Conservation (phyloP, 2,329 filamentous ascomycete genomes). For the Lachnellula suecica region DNA sequence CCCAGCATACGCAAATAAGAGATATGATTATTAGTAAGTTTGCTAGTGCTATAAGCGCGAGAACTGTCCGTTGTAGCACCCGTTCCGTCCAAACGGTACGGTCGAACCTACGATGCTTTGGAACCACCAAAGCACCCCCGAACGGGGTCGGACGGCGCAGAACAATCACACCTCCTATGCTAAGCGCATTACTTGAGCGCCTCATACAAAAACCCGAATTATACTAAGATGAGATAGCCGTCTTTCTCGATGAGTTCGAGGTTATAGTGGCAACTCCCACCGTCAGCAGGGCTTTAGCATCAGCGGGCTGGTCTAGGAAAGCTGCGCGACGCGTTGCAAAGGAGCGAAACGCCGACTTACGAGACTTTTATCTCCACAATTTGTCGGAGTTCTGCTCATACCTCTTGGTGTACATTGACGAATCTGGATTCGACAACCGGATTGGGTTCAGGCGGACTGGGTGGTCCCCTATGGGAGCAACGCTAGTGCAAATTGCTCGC, state of each 20-base stretch:
- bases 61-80: constrained; percentile 10
- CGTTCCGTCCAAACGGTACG: constrained; percentile 14
- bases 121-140: constrained; percentile 18
- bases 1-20: constrained; percentile 9
- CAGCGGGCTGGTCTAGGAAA: constrained; percentile 32
- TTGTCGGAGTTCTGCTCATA: constrained; percentile 32
- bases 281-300: constrained; percentile 10
- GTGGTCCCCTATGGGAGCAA: constrained; percentile 34
- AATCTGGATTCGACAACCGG: constrained; percentile 37
- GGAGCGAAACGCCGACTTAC: constrained; percentile 33
- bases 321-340: constrained; percentile 28
- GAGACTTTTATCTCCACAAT: constrained; percentile 35
- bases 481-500: constrained; percentile 24
- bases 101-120: constrained; percentile 19
- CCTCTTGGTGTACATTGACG: constrained; percentile 36
- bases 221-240: constrained; percentile 7
- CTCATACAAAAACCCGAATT: constrained; percentile 6
- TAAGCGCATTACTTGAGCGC: constrained; percentile 5
- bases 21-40: constrained; percentile 17
- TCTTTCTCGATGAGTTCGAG: constrained; percentile 2
- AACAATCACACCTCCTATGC: constrained; percentile 8
- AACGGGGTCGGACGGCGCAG: constrained; percentile 12
- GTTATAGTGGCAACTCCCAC: constrained; percentile 2
- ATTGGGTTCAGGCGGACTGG: constrained; percentile 33
- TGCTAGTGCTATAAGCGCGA: constrained; percentile 8